These are phyloP conservation scores for Corrigiola litoralis DNA, from an alignment of 179 eudicot species.

Conservation along the genomic window DNA sequence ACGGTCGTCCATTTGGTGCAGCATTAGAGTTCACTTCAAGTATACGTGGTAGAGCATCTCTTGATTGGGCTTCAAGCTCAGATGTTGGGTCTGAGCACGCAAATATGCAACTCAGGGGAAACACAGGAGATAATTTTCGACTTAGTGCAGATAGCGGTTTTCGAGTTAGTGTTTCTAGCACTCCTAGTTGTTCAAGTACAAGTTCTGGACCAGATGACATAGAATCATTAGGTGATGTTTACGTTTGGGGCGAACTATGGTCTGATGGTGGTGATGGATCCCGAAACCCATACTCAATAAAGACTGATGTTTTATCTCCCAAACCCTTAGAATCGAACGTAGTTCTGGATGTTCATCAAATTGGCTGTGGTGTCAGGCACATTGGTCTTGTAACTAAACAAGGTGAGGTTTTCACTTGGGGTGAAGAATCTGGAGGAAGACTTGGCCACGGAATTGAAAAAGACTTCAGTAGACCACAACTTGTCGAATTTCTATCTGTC, in stretches of 20 bases:
- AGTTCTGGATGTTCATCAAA: slow-evolving; percentile 92
- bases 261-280: slow-evolving; percentile 49
- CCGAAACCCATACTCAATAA: slow-evolving; percentile 25
- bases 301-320: slow-evolving; percentile 54
- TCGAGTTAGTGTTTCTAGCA: slow-evolving; percentile 43
- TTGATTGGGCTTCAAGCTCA: slow-evolving; percentile 48
- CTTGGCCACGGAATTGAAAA: slow-evolving; percentile 85
- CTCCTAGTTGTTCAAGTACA: slow-evolving; percentile 45
- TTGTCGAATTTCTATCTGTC: slow-evolving; percentile 66
- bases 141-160: slow-evolving; percentile 48
- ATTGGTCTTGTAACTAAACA: slow-evolving; percentile 82
- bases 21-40: slow-evolving; percentile 45
- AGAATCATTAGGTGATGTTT: slow-evolving; percentile 54
- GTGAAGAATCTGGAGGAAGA: slow-evolving; percentile 93
- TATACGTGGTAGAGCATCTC: slow-evolving; percentile 45
- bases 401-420: slow-evolving; percentile 96
- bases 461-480: slow-evolving; percentile 58
- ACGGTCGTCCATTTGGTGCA: slow-evolving; percentile 36
- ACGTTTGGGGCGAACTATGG: slow-evolving; percentile 92
- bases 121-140: slow-evolving; percentile 71
- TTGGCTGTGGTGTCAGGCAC: slow-evolving; percentile 87
- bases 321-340: slow-evolving; percentile 72
- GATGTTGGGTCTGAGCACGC: slow-evolving; percentile 64
- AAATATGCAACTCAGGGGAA: slow-evolving; percentile 75
- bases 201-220: slow-evolving; percentile 48